Base-by-base conservation (phyloP, 345 rosid species). In the Eucalyptus camaldulensis region DNA sequence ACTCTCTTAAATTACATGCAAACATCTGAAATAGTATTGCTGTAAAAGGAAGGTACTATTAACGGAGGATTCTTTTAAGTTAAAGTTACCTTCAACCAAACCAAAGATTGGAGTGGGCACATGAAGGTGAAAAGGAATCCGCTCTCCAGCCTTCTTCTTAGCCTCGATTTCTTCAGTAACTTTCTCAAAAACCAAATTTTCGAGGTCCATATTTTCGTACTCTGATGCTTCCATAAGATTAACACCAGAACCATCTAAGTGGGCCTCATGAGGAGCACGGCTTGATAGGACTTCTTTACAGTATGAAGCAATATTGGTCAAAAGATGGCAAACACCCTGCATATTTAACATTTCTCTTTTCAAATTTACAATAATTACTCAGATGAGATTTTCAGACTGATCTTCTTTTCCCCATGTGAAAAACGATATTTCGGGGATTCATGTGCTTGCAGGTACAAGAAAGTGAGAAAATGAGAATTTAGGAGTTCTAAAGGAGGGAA, bases 281-380 rank as follows among this genome's bases (percentile, higher is more conserved):
- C 93, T 92, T 69, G 98, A 93, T 89, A 94, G 92, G n/a, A 92
- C 94, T 90, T 97, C 97, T 90, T 94, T 96, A 89, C 97, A 90
- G 90, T 98, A 98, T 76, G 86, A 90, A 90, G 94, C 96, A 88
- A 97, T 93, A 91, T 93, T 95, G 87, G 95, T 93, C 92, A 96
- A 93, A 90, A 98, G 98, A 92, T 97, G 98, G 92, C 99, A 98
- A 51, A 93, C 94, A 87, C 95, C 98, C 99, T 98, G 95, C 93
- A 37, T 31, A 56, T 31, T 29, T 33, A 31, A 86, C 29, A 49
- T 19, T 50, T n/a, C 65, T n/a, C 54, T 50, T 50, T 43, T 86
- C 87, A 86, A 56, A 50, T 22, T 40, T 22, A 51, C 87, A 31
- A 37, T 33, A 53, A 86, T 43, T 50, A 27, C 49, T 86, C 87